Evolutionary conservation across 2,329 filamentous ascomycete genomes (phyloP).

Genomic region (Botrytis hyacinthi): DNA sequence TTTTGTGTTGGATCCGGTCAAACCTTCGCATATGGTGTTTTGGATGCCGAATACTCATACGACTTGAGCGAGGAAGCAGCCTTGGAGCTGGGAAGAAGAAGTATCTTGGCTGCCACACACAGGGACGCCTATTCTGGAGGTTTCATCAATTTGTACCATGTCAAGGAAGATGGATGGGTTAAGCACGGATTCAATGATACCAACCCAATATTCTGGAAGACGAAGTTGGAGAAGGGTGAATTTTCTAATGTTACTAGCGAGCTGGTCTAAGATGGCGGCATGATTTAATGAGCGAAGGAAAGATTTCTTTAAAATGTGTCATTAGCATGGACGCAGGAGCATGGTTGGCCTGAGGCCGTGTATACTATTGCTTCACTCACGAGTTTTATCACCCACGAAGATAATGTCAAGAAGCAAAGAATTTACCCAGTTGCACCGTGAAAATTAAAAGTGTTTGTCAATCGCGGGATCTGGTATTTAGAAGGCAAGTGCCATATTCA

Average conservation of each 20-base stretch:
- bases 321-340: constrained; percentile 35
- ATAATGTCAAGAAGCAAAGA: constrained; percentile 19
- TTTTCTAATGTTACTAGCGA: constrained; percentile 57
- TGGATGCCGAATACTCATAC: constrained; percentile 93
- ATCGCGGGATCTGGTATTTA: background rate
- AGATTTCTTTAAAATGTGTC: constrained; percentile 36
- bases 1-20: constrained; percentile 98
- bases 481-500: constrained; percentile 1
- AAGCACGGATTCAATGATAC: constrained; percentile 98
- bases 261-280: constrained; percentile 33
- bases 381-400: constrained; percentile 32
- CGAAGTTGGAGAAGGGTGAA: constrained; percentile 96
- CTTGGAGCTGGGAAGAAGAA: constrained; percentile 83
- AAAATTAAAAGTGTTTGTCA: background rate
- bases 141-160: constrained; percentile 97
- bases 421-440: background rate
- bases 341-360: constrained; percentile 30
- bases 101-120: constrained; percentile 94
- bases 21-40: constrained; percentile 97
- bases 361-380: constrained; percentile 37
- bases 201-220: constrained; percentile 99
- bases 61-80: constrained; percentile 85
- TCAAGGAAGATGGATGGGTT: constrained; percentile 98
- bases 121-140: constrained; percentile 98
- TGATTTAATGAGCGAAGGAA: constrained; percentile 14